Base-by-base conservation (phyloP, 192 early-diverging fungal species). In the Thoreauomyces humboldtii region DNA sequence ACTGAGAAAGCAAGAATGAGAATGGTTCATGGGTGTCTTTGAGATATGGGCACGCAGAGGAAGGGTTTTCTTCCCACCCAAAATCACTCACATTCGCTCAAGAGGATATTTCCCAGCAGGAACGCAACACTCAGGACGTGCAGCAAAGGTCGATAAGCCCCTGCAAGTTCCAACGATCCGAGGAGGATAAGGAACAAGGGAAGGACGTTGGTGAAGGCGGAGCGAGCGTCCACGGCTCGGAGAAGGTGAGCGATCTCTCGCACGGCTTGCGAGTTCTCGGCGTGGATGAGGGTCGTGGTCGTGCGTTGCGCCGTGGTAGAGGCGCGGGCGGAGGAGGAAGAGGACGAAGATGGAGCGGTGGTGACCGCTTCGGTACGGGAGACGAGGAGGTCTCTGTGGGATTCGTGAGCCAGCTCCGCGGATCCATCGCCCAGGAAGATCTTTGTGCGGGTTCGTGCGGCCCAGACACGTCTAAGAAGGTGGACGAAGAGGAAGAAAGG, bases 341-440 rank as follows among this genome's bases (percentile, higher is more conserved):
- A 17, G 2, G 44, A 46, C n/a, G n/a, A n/a, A n/a, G n/a, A n/a
- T n/a, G n/a, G n/a, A n/a, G n/a, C n/a, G 58, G n/a, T n/a, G 31
- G 5, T 24, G 28, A 32, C 33, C 45, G 28, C 38, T 24, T 51
- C 62, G 41, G 59, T 62, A 11, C 46, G 36, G 53, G 71, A 51
- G 28, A 66, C 73, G 56, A 64, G 60, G 19, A 72, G 70, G n/a
- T 71, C 59, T 31, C 65, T 37, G 37, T 29, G 17, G 54, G 51
- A 28, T 34, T 60, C 63, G 36, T 55, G 67, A 14, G 66, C 44
- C 24, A 65, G 63, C 28, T 67, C 63, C 43, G 37, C 37, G 43
- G 65, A 68, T 19, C 74, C 74, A 38, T 76, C 74, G 4, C 74
- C 74, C 22, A 73, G 58, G 61, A 46, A 73, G 31, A 76, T 48